Evolutionary conservation across 352 stramenopile species (phyloP), one percentile per base, ranked within the genome.

Genomic region (Globisporangium spiculum): DNA sequence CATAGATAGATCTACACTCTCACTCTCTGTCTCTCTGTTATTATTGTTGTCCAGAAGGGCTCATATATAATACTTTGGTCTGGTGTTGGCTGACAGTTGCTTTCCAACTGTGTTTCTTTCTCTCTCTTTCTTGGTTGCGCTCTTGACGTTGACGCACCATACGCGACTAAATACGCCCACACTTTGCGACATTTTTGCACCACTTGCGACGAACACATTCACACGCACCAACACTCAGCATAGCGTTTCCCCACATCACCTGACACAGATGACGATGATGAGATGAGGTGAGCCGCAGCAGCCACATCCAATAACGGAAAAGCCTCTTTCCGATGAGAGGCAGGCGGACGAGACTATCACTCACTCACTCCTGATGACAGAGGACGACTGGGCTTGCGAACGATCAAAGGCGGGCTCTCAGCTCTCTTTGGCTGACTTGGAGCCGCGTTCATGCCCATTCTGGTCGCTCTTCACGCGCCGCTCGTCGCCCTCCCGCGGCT

Each of bases 391-490:
- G 14, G 16, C 14, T 48, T 4, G 7, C 41, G 41, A 6, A n/a
- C 41, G 6, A 48, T 16, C 41, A n/a, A n/a, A n/a, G 41, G 16
- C 4, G 1, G 41, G 41, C 41, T 48, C 41, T n/a, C 3, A 44
- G 10, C 10, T 44, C 36, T 44, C 36, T 36, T 54, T 46, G 24
- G 54, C 26, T 38, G 9, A 18, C 48, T 66, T 14, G 24, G 20
- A 18, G 36, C 12, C n/a, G 24, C 53, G 26, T 24, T 70, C 59
- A 71, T 46, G 59, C 53, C 66, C 48, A 71, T 44, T 66, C 66
- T 6, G 58, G 66, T 57, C 59, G 58, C 34, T 66, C 32, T 27
- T 54, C 66, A 4, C 36, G 58, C 10, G 4, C 44, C 0, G 26
- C 22, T 56, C 27, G 44, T 27, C 53, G 34, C 8, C 44, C 6